phyloP scores from a whole-genome alignment of 2,329 filamentous ascomycete species.

The Alternaria postmessia region DNA sequence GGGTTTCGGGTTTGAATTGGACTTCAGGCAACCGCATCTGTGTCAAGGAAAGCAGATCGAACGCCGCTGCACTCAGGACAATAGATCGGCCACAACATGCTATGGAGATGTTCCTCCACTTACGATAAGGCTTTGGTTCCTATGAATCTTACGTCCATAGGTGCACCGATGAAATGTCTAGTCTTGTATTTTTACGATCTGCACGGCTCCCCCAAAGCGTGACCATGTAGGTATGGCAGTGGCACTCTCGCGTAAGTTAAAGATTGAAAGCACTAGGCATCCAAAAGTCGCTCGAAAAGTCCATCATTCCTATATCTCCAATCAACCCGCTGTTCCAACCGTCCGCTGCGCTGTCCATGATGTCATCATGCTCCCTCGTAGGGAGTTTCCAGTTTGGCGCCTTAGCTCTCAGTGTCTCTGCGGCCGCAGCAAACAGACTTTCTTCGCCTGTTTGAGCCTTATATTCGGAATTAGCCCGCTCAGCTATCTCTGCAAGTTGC shows the following conservation, averaged over 20 bases:
- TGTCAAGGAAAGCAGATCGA: background rate
- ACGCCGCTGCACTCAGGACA: no score
- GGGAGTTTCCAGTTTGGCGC: constrained; percentile 22
- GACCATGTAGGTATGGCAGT: background rate
- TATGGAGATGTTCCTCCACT: no score
- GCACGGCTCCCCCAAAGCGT: background rate
- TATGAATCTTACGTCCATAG: no score
- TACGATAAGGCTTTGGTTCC: no score
- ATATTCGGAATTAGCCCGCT: constrained; percentile 13
- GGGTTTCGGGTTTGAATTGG: constrained; percentile 2
- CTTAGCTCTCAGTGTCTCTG: constrained; percentile 19
- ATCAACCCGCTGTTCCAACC: constrained; percentile 3
- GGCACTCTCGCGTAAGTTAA: background rate
- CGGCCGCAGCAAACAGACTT: constrained; percentile 23
- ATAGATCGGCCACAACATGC: no score
- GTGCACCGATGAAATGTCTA: background rate
- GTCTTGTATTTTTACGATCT: background rate
- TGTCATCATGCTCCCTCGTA: background rate
- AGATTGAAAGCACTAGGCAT: constrained; percentile 17
- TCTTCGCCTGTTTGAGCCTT: constrained; percentile 26
- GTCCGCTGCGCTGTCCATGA: background rate
- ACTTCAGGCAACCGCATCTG: background rate
- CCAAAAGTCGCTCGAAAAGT: constrained; percentile 32
- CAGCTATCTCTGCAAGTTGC: constrained; percentile 15
- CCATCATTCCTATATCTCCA: constrained; percentile 17